Conservation (phyloP, 225 moss, liverwort and hornwort species). For the Antitrichia curtipendula region DNA sequence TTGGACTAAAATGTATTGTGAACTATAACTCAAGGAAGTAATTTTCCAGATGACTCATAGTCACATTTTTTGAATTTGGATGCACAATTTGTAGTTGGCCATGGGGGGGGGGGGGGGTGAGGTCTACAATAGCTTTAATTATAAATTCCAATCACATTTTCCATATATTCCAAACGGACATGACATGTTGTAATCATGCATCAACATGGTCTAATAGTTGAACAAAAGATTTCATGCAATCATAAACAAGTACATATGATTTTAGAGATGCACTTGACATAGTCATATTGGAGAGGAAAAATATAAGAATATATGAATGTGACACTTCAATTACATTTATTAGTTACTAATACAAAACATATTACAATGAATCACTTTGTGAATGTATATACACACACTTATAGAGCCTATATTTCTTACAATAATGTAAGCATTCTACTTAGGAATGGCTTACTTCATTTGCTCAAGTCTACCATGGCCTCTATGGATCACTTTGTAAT, state of each 20-base stretch:
- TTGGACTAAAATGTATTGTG: neutral
- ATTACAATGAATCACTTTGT: neutral
- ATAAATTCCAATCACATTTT: neutral
- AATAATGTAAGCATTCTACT: neutral
- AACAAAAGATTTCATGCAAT: neutral
- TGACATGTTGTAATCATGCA: accelerated
- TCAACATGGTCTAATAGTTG: neutral
- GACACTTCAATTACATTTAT: neutral
- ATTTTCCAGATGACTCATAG: accelerated
- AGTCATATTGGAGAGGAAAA: neutral
- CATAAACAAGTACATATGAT: neutral
- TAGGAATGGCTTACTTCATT: too few relatives aligned
- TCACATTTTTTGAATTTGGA: neutral
- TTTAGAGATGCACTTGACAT: neutral
- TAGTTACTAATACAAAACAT: neutral
- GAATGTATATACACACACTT: neutral
- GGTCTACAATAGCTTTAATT: neutral
- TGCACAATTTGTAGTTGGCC: too few relatives aligned
- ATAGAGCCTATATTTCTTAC: neutral
- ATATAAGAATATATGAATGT: neutral
- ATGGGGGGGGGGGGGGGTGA: too few relatives aligned
- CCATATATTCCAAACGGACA: neutral
- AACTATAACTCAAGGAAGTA: neutral
- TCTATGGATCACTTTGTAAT: too few relatives aligned
- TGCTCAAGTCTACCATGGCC: too few relatives aligned